A percentile compares a stretch with the other conserved stretches of the same genome.
These are phyloP conservation scores for Blastobotrys raffinosifermentans DNA, from an alignment of 1,139 yeast genomes.

Conservation along the genomic window DNA sequence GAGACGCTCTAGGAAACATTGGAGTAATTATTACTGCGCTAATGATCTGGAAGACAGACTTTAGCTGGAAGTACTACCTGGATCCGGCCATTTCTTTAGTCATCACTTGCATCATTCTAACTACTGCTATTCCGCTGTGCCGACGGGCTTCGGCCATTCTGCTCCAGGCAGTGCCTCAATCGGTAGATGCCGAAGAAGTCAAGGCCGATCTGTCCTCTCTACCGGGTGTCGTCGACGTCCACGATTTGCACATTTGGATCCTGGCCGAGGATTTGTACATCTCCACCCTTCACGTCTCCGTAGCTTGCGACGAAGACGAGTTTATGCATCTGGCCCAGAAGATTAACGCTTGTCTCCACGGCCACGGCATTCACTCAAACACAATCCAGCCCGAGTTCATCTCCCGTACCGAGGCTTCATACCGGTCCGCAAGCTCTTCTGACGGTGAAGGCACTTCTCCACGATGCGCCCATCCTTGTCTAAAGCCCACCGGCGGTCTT, in stretches of 20 bases:
- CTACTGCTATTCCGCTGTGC: conserved; percentile 88
- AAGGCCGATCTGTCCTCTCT: conserved; percentile 58
- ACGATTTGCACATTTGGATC: conserved; percentile 96
- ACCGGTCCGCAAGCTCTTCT: conserved; percentile 3
- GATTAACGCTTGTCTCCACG: conserved; percentile 74
- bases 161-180: conserved; percentile 86
- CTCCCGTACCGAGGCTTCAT: conserved; percentile 8
- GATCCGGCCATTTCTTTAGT: conserved; percentile 84
- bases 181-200: conserved; percentile 70
- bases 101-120: conserved; percentile 81
- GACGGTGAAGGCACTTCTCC: conserved; percentile 1
- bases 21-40: conserved; percentile 90
- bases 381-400: conserved; percentile 89
- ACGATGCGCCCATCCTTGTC: conserved; percentile 10
- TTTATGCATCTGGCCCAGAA: conserved; percentile 68
- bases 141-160: conserved; percentile 80
- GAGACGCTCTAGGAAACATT: conserved; percentile 92
- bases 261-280: conserved; percentile 80
- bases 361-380: conserved; percentile 84
- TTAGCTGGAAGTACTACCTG: conserved; percentile 75
- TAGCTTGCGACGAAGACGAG: conserved; percentile 55
- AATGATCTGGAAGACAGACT: conserved; percentile 90
- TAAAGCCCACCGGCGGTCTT: conserved; percentile 12
- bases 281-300: conserved; percentile 84
- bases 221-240: conserved; percentile 75